These are phyloP conservation scores for Sanghuangporus weigelae DNA, from an alignment of 1,284 basidiomycete species.

Conservation along the genomic window DNA sequence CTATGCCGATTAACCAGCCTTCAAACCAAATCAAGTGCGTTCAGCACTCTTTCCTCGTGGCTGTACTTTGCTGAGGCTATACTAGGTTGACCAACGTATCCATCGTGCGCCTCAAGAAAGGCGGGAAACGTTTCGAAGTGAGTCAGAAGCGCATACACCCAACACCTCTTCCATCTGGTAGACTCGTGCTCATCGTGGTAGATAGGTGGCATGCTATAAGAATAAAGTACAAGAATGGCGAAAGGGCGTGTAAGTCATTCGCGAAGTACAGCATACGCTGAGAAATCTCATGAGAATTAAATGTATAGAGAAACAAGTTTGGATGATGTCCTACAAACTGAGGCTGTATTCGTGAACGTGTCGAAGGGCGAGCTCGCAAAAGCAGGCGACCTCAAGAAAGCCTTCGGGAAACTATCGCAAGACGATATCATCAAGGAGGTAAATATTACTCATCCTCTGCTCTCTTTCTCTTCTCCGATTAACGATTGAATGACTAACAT, in stretches of 20 bases:
- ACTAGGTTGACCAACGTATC: conserved; percentile 91
- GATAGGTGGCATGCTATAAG: conserved; percentile 97
- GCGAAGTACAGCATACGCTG: background rate
- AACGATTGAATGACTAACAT: background rate
- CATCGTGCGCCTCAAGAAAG: conserved; percentile 92
- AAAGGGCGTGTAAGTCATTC: conserved; percentile 70
- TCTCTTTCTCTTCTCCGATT: background rate
- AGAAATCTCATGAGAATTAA: background rate
- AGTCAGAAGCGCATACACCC: conserved; percentile 17
- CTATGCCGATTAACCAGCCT: conserved; percentile 70
- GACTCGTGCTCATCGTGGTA: conserved; percentile 20
- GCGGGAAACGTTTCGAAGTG: conserved; percentile 96
- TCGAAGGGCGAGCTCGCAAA: conserved; percentile 95
- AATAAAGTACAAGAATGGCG: conserved; percentile 99
- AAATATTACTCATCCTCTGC: conserved; percentile 17
- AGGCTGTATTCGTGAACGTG: conserved; percentile 94
- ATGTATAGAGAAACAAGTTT: conserved; percentile 77
- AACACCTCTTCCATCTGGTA: background rate
- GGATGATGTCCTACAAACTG: conserved; percentile 96
- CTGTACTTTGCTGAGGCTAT: conserved; percentile 6
- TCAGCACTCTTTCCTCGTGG: conserved; percentile 2
- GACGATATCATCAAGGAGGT: conserved; percentile 83
- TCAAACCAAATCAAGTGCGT: conserved; percentile 82
- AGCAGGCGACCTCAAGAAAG: conserved; percentile 85
- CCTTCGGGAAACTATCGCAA: conserved; percentile 77